These are phyloP conservation scores for Pseudopediastrum boryanum DNA, from an alignment of 139 green algal species.

Conservation along the genomic window DNA sequence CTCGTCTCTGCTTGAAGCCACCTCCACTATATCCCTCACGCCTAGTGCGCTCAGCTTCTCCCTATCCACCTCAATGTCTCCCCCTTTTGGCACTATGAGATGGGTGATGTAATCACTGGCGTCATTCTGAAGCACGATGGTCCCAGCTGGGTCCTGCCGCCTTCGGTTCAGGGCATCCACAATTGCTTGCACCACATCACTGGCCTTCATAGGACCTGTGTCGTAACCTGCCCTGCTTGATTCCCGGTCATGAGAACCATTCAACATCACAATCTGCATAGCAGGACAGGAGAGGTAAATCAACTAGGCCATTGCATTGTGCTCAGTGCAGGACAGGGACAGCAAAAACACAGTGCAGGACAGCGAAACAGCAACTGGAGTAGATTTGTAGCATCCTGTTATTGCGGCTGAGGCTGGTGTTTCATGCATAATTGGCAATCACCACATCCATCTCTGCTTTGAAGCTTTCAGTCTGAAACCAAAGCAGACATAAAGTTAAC, in stretches of 20 bases:
- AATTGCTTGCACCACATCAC: slow-evolving; percentile 82
- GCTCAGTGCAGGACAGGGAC: too few species aligned
- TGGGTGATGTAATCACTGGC: slow-evolving; percentile 72
- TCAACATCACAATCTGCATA: slow-evolving; percentile 93
- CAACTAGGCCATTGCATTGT: too few species aligned
- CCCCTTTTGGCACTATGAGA: slow-evolving; percentile 74
- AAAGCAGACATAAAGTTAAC: too few species aligned
- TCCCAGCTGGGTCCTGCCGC: slow-evolving; percentile 16
- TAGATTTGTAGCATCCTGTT: too few species aligned
- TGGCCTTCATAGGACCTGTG: slow-evolving; percentile 81
- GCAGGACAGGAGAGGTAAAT: too few species aligned
- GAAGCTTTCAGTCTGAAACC: too few species aligned
- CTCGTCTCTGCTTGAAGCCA: slow-evolving; percentile 52
- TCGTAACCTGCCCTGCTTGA: slow-evolving; percentile 53
- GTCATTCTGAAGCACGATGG: not conserved
- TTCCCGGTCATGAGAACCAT: slow-evolving; percentile 94
- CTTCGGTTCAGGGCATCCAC: slow-evolving; percentile 74
- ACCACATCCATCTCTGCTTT: too few species aligned
- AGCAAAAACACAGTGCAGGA: too few species aligned
- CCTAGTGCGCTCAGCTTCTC: slow-evolving; percentile 60
- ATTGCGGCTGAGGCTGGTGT: too few species aligned
- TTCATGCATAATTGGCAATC: too few species aligned
- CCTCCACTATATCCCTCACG: slow-evolving; percentile 70
- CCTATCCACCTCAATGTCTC: slow-evolving; percentile 69
- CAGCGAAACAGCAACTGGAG: too few species aligned